Conservation (phyloP, 768 basidiomycete genomes). For the Filobasidium wieringae region DNA sequence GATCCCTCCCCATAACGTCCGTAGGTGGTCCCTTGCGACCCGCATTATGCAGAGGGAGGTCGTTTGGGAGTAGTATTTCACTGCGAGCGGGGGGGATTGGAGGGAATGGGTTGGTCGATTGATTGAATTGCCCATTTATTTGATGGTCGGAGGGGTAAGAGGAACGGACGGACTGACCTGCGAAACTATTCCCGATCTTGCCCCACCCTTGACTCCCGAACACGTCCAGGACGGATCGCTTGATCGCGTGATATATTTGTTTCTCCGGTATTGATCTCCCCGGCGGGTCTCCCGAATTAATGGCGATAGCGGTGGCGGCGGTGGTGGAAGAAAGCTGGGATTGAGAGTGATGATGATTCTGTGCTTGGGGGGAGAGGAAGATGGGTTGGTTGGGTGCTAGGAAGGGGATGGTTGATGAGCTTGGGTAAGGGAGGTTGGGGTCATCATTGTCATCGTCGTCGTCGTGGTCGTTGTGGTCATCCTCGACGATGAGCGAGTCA, state of each 20-base stretch:
- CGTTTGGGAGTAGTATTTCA: slow-evolving; percentile 14
- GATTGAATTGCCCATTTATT: no score
- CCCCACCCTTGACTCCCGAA: slow-evolving; percentile 15
- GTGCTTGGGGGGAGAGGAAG: neutral
- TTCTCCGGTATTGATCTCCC: slow-evolving; percentile 6
- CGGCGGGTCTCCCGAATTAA: neutral
- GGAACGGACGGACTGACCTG: slow-evolving; percentile 2
- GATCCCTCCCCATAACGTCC: slow-evolving; percentile 8
- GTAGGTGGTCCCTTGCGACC: slow-evolving; percentile 12
- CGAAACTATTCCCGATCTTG: slow-evolving; percentile 8
- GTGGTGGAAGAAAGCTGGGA: no score
- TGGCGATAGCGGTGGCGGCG: neutral
- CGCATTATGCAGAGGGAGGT: slow-evolving; percentile 15
- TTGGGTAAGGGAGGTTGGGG: slow-evolving; percentile 2
- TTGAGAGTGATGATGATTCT: no score
- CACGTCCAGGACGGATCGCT: slow-evolving; percentile 9
- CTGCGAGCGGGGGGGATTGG: neutral
- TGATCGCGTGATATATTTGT: slow-evolving; percentile 10
- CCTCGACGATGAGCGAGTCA: neutral
- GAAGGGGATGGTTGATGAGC: neutral
- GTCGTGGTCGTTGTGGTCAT: neutral
- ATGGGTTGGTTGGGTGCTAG: slow-evolving; percentile 8
- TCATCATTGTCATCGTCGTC: slow-evolving; percentile 1
- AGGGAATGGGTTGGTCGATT: neutral
- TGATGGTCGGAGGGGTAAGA: no score